phyloP scores from a whole-genome alignment of 805 yeast species.

The Sugiyamaella qingdaonensis region DNA sequence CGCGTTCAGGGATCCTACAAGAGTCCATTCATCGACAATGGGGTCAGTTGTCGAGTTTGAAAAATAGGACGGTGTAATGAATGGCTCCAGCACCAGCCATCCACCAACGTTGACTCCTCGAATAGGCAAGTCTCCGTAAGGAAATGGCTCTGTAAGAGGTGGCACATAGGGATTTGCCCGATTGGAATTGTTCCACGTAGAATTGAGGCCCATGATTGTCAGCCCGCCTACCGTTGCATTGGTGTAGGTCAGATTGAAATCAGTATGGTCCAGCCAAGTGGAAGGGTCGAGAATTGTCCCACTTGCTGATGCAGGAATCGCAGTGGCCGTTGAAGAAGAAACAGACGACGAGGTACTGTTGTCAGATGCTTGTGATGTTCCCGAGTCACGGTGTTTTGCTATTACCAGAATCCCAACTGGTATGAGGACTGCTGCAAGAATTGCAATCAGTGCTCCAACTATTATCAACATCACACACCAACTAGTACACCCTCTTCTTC shows the following conservation, averaged over 20 bases:
- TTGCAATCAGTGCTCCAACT: conserved; percentile 13
- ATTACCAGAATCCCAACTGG: conserved; percentile 30
- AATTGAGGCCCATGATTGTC: conserved; percentile 33
- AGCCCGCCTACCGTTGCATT: conserved; percentile 33
- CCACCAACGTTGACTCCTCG: conserved; percentile 83
- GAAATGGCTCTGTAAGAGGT: conserved; percentile 24
- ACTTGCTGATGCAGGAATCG: conserved; percentile 24
- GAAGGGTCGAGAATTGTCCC: conserved; percentile 29
- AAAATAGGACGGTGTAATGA: conserved; percentile 75
- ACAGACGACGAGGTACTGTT: conserved; percentile 2
- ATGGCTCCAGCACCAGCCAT: conserved; percentile 84
- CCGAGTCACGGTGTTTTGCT: conserved; percentile 7
- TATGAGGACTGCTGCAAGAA: conserved; percentile 27
- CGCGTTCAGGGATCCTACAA: conserved; percentile 39
- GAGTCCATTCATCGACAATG: conserved; percentile 74
- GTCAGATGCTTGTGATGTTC: conserved; percentile 4
- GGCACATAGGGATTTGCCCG: conserved; percentile 30
- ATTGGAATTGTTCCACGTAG: conserved; percentile 30
- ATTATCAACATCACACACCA: conserved; percentile 9
- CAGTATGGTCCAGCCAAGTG: conserved; percentile 33
- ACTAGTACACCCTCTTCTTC: not conserved
- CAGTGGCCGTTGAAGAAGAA: conserved; percentile 4
- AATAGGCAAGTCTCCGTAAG: conserved; percentile 32
- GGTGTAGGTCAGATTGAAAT: conserved; percentile 35
- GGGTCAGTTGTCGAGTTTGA: conserved; percentile 29